Percentiles rank a stretch among this genome's conserved stretches.
Conservation (phyloP, 2,329 filamentous ascomycete species). For the Davidsoniella eucalypti region DNA sequence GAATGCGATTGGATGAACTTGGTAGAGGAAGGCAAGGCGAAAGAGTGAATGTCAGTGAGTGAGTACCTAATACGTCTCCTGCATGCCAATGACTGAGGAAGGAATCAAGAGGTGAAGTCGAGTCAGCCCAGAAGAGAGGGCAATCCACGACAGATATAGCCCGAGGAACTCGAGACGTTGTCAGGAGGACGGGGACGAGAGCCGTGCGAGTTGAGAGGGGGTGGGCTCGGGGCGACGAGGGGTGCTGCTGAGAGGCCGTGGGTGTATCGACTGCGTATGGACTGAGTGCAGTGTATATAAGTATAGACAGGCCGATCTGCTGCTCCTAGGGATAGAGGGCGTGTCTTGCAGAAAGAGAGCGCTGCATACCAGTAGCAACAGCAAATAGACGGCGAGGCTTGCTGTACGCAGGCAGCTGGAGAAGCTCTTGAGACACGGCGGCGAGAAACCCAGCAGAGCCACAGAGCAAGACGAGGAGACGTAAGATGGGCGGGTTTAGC, state of each 20-base stretch:
- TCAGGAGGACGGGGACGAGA: neutral
- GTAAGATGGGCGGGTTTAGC: too few relatives aligned
- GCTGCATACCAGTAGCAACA: too few relatives aligned
- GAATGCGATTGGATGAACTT: slow-evolving; percentile 2
- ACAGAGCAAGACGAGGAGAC: too few relatives aligned
- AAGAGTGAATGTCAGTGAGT: slow-evolving; percentile 7
- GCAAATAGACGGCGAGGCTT: too few relatives aligned
- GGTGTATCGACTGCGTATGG: too few relatives aligned
- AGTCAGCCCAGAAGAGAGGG: slow-evolving; percentile 2
- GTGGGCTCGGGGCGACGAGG: neutral
- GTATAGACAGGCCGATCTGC: too few relatives aligned
- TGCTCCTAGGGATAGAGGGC: too few relatives aligned
- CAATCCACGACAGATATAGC: slow-evolving; percentile 5
- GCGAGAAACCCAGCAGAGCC: too few relatives aligned
- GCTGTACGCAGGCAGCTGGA: too few relatives aligned
- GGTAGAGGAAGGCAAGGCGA: slow-evolving; percentile 6
- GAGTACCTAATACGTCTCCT: slow-evolving; percentile 3
- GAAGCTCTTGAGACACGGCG: too few relatives aligned
- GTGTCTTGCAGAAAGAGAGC: too few relatives aligned
- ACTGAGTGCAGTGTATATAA: too few relatives aligned
- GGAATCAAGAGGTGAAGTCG: slow-evolving; percentile 2
- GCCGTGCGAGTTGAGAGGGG: neutral
- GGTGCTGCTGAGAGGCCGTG: neutral
- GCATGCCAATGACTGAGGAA: slow-evolving; percentile 7
- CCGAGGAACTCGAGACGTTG: neutral